Conservation (phyloP, 441 rosid species). For the Isatis lusitanica region DNA sequence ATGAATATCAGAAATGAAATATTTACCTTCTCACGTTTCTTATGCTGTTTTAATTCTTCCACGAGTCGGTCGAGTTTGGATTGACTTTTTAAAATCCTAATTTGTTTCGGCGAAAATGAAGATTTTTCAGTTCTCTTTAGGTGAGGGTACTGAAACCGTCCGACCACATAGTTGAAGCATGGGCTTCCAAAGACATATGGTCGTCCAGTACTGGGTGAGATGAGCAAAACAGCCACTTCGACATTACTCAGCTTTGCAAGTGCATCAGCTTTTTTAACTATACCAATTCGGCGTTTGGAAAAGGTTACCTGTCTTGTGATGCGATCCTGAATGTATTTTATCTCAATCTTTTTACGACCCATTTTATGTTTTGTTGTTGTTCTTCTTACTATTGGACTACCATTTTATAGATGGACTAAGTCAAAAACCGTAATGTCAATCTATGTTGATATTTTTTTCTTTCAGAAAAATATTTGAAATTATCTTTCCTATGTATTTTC, state of each 20-base stretch:
- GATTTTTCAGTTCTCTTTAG: not conserved
- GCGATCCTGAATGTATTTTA: not conserved
- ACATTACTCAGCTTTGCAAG: not conserved
- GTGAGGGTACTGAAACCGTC: not conserved
- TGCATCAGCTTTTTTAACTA: not conserved
- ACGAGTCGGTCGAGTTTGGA: not conserved
- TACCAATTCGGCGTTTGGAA: not conserved
- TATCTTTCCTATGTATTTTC: no score
- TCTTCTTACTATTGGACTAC: not conserved
- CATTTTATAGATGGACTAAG: not conserved
- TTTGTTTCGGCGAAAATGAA: not conserved
- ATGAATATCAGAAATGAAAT: not conserved
- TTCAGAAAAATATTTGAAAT: no score
- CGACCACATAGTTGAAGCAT: not conserved
- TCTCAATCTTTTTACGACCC: not conserved
- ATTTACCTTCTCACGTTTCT: not conserved
- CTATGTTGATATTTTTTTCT: no score
- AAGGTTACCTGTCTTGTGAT: not conserved
- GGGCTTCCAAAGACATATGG: not conserved
- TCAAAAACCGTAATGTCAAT: not conserved
- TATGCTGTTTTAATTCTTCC: not conserved
- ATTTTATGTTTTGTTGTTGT: not conserved
- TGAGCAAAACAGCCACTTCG: not conserved
- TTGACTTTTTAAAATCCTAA: not conserved
- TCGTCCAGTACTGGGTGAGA: not conserved